Evolutionary conservation across 495 filamentous ascomycete genomes (phyloP).

Genomic region (Neurospora intermedia): DNA sequence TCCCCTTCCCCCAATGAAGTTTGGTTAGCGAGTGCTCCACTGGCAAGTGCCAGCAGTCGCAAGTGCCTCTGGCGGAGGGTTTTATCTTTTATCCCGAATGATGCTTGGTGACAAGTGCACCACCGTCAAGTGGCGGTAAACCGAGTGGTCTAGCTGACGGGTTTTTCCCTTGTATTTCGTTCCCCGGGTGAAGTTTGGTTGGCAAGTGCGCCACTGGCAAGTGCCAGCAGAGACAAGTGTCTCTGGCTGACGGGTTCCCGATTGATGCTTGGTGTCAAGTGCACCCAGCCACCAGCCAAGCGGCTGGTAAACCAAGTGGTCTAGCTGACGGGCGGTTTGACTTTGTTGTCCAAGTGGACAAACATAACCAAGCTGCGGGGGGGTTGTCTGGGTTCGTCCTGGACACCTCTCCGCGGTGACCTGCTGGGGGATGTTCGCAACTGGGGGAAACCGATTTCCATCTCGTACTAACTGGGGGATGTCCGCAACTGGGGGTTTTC

Average conservation of each 20-base stretch:
- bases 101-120: not conserved
- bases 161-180: not conserved
- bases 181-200: not conserved
- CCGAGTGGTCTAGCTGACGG: not conserved
- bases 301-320: not conserved
- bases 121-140: not conserved
- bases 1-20: not conserved
- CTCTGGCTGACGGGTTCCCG: not conserved
- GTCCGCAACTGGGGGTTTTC: not conserved
- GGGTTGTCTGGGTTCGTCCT: not conserved
- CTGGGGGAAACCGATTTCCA: not conserved
- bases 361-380: not conserved
- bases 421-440: not conserved
- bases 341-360: not conserved
- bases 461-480: not conserved
- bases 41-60: not conserved
- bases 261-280: not conserved
- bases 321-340: not conserved
- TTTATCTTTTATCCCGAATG: not conserved
- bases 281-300: not conserved
- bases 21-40: not conserved
- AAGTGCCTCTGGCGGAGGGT: not conserved
- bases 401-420: not conserved
- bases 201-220: not conserved
- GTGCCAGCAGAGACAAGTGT: not conserved